Evolutionary conservation across 148 eudicot genomes (phyloP).

Genomic region (Silene conica): DNA sequence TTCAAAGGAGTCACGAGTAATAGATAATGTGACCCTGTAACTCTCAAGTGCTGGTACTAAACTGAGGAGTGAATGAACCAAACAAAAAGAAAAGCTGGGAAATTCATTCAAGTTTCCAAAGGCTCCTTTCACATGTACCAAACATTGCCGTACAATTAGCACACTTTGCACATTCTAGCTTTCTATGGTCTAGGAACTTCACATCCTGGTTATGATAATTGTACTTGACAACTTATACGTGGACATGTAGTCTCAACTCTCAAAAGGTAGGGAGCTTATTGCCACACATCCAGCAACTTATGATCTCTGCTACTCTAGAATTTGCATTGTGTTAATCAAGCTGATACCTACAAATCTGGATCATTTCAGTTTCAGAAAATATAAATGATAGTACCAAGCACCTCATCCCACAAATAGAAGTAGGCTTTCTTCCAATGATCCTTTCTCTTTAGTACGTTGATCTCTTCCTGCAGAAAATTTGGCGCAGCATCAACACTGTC

Average conservation of each 20-base stretch:
- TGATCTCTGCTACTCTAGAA: background rate
- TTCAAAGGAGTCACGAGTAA: background rate
- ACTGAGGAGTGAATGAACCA: background rate
- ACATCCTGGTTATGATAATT: background rate
- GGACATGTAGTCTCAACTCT: background rate
- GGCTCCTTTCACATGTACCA: background rate
- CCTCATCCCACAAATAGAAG: conserved; percentile 99
- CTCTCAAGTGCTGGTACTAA: background rate
- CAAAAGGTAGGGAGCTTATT: background rate
- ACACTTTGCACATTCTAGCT: background rate
- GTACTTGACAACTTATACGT: background rate
- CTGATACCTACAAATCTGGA: background rate
- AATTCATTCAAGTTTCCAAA: background rate
- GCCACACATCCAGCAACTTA: background rate
- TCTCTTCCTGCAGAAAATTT: conserved; percentile 66
- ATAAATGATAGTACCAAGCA: conserved; percentile 28
- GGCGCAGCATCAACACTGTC: conserved; percentile 65
- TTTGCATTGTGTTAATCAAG: background rate
- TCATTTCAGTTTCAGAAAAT: conserved; percentile 1
- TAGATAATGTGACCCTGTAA: background rate
- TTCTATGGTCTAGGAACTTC: background rate
- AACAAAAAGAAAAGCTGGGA: conserved; percentile 1
- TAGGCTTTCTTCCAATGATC: conserved; percentile 92
- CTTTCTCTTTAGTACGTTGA: conserved; percentile 69
- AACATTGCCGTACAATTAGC: background rate